Conservation (phyloP, 176 grass and related monocot species). For the Triticum turgidum region DNA sequence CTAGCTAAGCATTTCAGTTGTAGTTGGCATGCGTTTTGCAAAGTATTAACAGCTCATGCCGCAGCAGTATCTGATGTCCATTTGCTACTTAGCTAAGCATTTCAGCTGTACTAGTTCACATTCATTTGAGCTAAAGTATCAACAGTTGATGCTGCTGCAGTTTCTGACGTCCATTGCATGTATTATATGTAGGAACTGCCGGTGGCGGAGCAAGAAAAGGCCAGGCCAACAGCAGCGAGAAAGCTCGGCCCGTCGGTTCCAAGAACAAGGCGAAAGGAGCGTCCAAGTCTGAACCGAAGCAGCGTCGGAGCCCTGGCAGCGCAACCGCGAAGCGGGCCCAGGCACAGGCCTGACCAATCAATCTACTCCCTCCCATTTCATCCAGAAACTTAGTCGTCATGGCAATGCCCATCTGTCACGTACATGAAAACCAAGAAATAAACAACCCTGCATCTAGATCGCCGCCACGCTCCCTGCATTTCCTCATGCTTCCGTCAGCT, state of each 20-base stretch:
- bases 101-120: neutral
- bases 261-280: conserved; percentile 16
- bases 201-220: conserved; percentile 9
- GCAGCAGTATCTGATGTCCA: neutral
- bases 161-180: neutral
- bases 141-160: neutral
- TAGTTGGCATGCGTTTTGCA: neutral
- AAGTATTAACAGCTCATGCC: neutral
- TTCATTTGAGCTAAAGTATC: conserved; percentile 4
- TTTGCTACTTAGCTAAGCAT: neutral
- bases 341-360: conserved; percentile 19
- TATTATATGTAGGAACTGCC: conserved; percentile 21
- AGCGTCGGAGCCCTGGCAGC: neutral
- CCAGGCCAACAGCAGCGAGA: neutral
- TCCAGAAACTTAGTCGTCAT: neutral
- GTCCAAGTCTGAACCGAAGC: conserved; percentile 32
- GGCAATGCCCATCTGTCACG: neutral
- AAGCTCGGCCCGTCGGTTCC: neutral
- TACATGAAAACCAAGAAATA: neutral
- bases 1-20: neutral
- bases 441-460: neutral
- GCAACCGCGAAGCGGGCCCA: conserved; percentile 20
- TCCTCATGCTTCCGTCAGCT: neutral
- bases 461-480: neutral
- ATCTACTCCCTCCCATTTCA: neutral